Percentiles rank a stretch among this genome's conserved stretches.
phyloP scores from a whole-genome alignment of 2,329 filamentous ascomycete species.

The Aspergillus texensis region DNA sequence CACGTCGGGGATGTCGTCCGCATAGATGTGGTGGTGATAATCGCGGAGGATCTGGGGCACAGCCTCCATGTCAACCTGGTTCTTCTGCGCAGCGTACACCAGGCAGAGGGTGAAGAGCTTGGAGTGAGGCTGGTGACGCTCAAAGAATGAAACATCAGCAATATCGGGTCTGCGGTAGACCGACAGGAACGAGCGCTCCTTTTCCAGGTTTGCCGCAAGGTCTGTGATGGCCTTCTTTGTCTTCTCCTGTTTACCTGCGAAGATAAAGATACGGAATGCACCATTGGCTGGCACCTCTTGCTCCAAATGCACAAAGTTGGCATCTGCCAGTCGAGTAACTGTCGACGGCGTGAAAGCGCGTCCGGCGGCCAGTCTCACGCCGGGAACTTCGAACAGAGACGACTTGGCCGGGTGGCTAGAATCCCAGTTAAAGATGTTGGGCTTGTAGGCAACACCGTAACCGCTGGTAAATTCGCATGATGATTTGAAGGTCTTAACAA shows the following conservation, averaged over 20 bases:
- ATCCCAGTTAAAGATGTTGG: constrained; percentile 85
- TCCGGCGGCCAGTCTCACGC: constrained; percentile 70
- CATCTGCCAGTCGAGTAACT: constrained; percentile 84
- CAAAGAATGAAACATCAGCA: constrained; percentile 69
- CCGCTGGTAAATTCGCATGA: constrained; percentile 90
- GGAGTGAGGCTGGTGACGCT: constrained; percentile 82
- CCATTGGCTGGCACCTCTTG: constrained; percentile 89
- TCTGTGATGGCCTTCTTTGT: constrained; percentile 68
- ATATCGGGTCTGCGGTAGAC: constrained; percentile 66
- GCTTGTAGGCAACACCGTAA: constrained; percentile 83
- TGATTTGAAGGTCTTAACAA: constrained; percentile 88
- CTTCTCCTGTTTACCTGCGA: constrained; percentile 68
- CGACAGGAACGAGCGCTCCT: constrained; percentile 72
- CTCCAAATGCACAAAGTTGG: constrained; percentile 87
- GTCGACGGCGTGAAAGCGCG: constrained; percentile 75
- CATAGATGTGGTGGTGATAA: constrained; percentile 82
- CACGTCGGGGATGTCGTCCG: constrained; percentile 77
- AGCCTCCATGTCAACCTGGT: constrained; percentile 72
- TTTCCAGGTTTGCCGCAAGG: constrained; percentile 66
- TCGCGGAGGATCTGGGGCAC: constrained; percentile 71
- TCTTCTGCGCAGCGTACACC: constrained; percentile 69
- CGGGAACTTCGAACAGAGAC: constrained; percentile 66
- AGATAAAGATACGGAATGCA: constrained; percentile 82
- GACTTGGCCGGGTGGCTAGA: constrained; percentile 71
- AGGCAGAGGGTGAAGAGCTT: constrained; percentile 78